These are phyloP conservation scores for Sporormia fimetaria DNA, from an alignment of 495 filamentous ascomycete genomes.

Conservation along the genomic window DNA sequence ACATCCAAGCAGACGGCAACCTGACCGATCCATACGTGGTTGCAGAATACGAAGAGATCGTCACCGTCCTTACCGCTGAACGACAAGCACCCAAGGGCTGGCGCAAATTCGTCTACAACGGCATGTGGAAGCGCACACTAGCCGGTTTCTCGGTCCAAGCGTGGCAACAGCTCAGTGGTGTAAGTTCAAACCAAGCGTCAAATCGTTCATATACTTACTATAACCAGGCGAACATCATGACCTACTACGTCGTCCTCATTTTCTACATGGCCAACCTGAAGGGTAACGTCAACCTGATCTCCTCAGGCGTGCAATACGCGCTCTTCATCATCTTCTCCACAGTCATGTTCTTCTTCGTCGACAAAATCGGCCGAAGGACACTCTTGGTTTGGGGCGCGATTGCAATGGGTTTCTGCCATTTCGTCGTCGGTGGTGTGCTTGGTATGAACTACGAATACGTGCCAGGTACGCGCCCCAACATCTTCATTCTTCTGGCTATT, in stretches of 20 bases:
- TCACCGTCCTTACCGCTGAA: constrained; percentile 46
- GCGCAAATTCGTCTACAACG: constrained; percentile 49
- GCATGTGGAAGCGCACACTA: constrained; percentile 62
- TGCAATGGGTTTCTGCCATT: constrained; percentile 58
- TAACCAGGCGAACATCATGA: no score
- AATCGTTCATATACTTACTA: constrained; percentile 26
- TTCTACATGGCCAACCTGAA: constrained; percentile 55
- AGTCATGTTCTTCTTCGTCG: constrained; percentile 59
- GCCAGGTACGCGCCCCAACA: constrained; percentile 5
- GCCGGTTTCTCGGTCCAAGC: constrained; percentile 58
- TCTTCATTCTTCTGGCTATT: not conserved
- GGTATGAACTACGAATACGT: constrained; percentile 39
- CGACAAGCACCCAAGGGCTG: constrained; percentile 42
- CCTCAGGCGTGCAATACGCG: constrained; percentile 62
- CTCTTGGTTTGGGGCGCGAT: constrained; percentile 60
- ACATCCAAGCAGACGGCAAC: constrained; percentile 57
- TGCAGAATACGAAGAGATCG: constrained; percentile 64
- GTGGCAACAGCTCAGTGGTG: constrained; percentile 60
- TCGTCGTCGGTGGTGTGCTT: constrained; percentile 51
- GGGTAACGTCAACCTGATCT: constrained; percentile 56
- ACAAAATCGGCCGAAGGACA: constrained; percentile 59
- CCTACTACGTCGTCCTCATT: constrained; percentile 63
- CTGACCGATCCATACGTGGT: constrained; percentile 55
- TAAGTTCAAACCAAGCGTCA: constrained; percentile 35
- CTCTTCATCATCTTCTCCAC: constrained; percentile 62